Base-by-base conservation (phyloP, 257 asterid genomes). In the Plantago elongata region DNA sequence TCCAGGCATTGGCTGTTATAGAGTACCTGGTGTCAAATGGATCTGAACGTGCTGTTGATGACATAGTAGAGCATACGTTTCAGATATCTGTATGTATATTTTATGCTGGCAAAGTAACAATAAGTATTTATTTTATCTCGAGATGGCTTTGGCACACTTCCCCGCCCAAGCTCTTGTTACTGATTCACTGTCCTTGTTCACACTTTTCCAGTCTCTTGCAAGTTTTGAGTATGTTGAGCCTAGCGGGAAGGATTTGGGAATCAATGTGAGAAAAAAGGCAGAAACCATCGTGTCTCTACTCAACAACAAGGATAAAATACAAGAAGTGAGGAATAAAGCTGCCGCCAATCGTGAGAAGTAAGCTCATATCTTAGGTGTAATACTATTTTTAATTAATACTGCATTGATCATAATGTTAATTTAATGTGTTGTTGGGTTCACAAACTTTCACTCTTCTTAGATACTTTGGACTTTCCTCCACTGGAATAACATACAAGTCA, bases 1-100 rank as follows among this genome's bases (percentile, higher is more conserved):
- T 45, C 63, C 69, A 92, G 99, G 71, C 97, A 58, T 71, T 92
- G 84, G 83, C 97, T 70, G 96, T 89, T 69, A 78, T 92, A 66
- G 99, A 92, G 84, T 92, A 92, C 78, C 83, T 92, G 96, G 89
- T 89, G 81, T 87, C 80, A 15, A 95, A 92, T 68, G 99, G 99
- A 75, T 87, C 99, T 45, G 99, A 86, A 60, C 97, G 98, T 68
- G 88, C 92, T 70, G 95, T 91, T 72, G 96, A 88, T 76, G 98
- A 91, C 75, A 91, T 91, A 67, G 68, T 91, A 65, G 98, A 86
- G 54, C 98, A 91, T 68, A 84, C 98, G 3, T 91, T 82, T 78
- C 87, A 86, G 81, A 91, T 91, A 75, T 84, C 98, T 44, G 98
- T 91, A 84, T 7, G 90, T 75, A 47, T 72, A 60, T 69, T 73